Conservation (phyloP, 2,329 filamentous ascomycete species). For the Pseudopyrenochaeta lycopersici region DNA sequence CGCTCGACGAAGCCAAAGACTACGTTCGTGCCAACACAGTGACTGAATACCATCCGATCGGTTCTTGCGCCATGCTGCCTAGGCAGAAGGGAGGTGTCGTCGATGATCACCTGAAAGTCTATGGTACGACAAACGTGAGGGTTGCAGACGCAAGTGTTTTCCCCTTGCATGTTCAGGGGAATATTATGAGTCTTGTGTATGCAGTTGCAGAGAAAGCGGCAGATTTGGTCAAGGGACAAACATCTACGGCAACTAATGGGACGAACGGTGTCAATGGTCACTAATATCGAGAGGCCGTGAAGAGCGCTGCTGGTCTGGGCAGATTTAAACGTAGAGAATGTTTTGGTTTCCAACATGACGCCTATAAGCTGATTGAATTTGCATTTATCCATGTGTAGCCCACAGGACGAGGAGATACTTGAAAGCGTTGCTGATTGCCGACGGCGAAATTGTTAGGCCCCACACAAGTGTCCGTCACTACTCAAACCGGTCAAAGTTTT, state of each 20-base stretch:
- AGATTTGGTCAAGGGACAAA: constrained; percentile 35
- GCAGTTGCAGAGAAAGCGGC: constrained; percentile 43
- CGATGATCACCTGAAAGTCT: constrained; percentile 32
- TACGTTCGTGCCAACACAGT: constrained; percentile 22
- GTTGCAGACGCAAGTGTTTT: constrained; percentile 42
- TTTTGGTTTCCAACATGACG: too few species aligned
- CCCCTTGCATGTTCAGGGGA: constrained; percentile 37
- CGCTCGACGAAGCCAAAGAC: constrained; percentile 34
- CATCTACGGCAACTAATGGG: background rate
- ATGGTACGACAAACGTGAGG: constrained; percentile 41
- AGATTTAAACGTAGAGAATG: too few species aligned
- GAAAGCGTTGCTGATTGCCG: too few species aligned
- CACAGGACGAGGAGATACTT: too few species aligned
- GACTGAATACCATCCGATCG: constrained; percentile 43
- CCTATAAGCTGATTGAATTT: too few species aligned
- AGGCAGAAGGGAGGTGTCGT: constrained; percentile 42
- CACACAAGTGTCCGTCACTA: too few species aligned
- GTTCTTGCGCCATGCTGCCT: constrained; percentile 45
- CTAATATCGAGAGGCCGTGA: background rate
- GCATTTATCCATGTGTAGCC: too few species aligned
- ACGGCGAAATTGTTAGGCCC: too few species aligned
- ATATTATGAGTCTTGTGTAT: constrained; percentile 41
- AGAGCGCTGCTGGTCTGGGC: too few species aligned
- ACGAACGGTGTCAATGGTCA: constrained; percentile 3
- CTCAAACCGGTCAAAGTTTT: too few species aligned